Percentiles rank a stretch among this genome's conserved stretches.
These are phyloP conservation scores for Fraxinus dipetala DNA, from an alignment of 305 asterid species.

Conservation along the genomic window DNA sequence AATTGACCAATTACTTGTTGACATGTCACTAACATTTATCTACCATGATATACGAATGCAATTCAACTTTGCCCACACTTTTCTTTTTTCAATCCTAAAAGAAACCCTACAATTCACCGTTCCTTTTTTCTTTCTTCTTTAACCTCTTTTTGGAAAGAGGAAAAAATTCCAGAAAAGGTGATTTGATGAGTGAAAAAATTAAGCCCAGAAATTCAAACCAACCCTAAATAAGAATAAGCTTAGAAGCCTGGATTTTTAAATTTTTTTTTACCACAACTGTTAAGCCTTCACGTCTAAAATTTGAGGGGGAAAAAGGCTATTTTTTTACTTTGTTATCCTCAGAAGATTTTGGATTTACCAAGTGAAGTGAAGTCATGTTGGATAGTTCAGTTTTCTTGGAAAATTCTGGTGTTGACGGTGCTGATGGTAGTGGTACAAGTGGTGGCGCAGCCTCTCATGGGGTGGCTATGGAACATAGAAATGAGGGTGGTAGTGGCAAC, in stretches of 20 bases:
- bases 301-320: not conserved
- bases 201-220: constrained; percentile 9
- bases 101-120: constrained; percentile 35
- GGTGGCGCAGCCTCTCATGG: constrained; percentile 18
- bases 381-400: constrained; percentile 47
- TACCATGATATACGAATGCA: not conserved
- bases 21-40: constrained; percentile 23
- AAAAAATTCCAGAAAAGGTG: not conserved
- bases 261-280: constrained; percentile 23
- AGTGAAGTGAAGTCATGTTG: constrained; percentile 30
- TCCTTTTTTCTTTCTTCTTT: not conserved
- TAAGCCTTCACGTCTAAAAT: constrained; percentile 12
- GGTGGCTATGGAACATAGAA: constrained; percentile 33
- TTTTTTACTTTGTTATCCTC: constrained; percentile 4
- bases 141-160: not conserved
- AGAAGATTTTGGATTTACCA: constrained; percentile 14
- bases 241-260: not conserved
- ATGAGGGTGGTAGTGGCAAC: constrained; percentile 32
- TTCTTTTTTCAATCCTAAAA: constrained; percentile 21
- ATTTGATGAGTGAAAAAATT: not conserved
- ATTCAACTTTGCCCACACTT: constrained; percentile 26
- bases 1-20: not conserved
- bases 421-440: constrained; percentile 15
- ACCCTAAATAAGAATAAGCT: not conserved
- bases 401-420: constrained; percentile 23